Conservation (phyloP, 495 filamentous ascomycete species). For the Podospora australis region DNA sequence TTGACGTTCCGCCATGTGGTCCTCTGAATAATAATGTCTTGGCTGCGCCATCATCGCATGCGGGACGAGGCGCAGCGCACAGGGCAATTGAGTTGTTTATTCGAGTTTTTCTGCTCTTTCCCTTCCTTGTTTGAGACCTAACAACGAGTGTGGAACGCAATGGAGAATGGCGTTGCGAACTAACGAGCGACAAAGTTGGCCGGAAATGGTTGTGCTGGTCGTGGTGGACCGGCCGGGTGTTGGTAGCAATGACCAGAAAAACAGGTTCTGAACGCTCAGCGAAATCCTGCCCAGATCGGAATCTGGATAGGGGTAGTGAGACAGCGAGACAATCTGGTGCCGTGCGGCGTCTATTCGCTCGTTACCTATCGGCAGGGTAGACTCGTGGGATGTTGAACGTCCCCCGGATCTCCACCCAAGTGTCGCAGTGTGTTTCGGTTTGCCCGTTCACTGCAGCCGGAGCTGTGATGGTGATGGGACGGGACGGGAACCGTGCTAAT, state of each 20-base stretch:
- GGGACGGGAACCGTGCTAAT: background rate
- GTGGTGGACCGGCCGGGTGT: no score
- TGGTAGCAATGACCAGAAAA: no score
- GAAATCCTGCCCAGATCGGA: no score
- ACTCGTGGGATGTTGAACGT: background rate
- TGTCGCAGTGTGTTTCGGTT: conserved; percentile 8
- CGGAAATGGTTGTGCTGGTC: no score
- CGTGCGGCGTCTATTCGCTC: background rate
- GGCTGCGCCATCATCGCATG: conserved; percentile 19
- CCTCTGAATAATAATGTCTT: conserved; percentile 26
- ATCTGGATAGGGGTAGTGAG: background rate
- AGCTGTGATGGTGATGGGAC: conserved; percentile 1
- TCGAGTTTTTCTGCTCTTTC: background rate
- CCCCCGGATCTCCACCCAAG: background rate
- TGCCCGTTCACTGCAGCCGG: background rate
- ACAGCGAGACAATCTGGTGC: background rate
- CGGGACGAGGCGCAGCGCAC: conserved; percentile 6
- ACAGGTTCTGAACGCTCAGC: no score
- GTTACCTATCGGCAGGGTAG: no score
- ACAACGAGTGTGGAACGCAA: no score
- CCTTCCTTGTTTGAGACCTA: no score
- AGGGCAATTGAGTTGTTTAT: background rate
- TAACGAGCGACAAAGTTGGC: no score
- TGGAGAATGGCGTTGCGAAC: no score
- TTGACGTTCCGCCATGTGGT: conserved; percentile 32